Conservation (phyloP, 2,329 filamentous ascomycete species). For the Orbilia oligospora region DNA sequence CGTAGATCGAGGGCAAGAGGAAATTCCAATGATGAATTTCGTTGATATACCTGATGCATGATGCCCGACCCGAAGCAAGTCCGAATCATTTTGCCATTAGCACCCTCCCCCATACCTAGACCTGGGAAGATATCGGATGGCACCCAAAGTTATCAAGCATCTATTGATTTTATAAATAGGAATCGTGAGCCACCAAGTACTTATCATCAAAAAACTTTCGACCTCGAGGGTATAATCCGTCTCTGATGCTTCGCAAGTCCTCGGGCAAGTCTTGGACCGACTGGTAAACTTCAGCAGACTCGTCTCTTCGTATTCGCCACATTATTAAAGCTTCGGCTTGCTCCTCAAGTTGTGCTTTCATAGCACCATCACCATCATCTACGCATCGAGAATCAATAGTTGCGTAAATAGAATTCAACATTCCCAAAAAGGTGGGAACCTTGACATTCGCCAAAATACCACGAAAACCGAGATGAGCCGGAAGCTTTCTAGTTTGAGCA, state of each 20-base stretch:
- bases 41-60: too few species aligned
- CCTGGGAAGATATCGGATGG: too few species aligned
- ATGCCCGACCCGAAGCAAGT: too few species aligned
- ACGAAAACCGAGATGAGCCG: not conserved
- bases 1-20: too few species aligned
- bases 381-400: slow-evolving; percentile 12
- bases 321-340: slow-evolving; percentile 35
- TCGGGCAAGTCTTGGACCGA: slow-evolving; percentile 12
- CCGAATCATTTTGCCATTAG: too few species aligned
- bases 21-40: too few species aligned
- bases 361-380: not conserved
- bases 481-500: slow-evolving; percentile 5
- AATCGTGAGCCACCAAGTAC: not conserved
- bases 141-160: too few species aligned
- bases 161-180: too few species aligned
- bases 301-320: slow-evolving; percentile 31
- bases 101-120: too few species aligned
- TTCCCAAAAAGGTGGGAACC: slow-evolving; percentile 28
- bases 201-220: slow-evolving; percentile 25
- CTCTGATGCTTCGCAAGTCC: slow-evolving; percentile 30
- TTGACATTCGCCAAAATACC: slow-evolving; percentile 2
- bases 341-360: slow-evolving; percentile 24
- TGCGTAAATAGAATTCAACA: slow-evolving; percentile 44
- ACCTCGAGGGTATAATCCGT: slow-evolving; percentile 18
- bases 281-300: slow-evolving; percentile 7